Conservation (phyloP, 352 stramenopile species). For the Pseudoperonospora humuli region DNA sequence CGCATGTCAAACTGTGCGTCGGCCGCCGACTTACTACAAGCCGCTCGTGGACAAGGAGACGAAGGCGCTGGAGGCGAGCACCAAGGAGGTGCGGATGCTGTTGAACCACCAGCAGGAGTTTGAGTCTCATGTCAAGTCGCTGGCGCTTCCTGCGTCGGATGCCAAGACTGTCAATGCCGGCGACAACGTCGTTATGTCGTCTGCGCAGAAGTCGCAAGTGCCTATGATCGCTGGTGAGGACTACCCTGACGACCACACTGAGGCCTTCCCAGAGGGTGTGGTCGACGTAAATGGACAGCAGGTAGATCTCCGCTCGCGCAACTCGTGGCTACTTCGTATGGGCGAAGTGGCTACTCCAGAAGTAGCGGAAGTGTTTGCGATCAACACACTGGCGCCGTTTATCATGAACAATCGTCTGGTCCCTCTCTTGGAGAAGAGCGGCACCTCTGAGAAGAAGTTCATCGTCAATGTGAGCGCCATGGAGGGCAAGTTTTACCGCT, state of each 20-base stretch:
- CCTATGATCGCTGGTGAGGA: slow-evolving; percentile 69
- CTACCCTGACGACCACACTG: slow-evolving; percentile 45
- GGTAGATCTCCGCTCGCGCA: slow-evolving; percentile 90
- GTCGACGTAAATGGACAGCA: slow-evolving; percentile 95
- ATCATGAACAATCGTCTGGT: slow-evolving; percentile 93
- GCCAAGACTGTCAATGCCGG: slow-evolving; percentile 8
- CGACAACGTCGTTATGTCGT: slow-evolving; percentile 46
- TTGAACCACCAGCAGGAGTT: slow-evolving; percentile 81
- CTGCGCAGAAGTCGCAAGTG: slow-evolving; percentile 77
- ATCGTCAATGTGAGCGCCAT: slow-evolving; percentile 97
- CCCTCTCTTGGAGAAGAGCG: slow-evolving; percentile 75
- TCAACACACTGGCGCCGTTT: slow-evolving; percentile 96
- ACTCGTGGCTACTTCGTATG: slow-evolving; percentile 94
- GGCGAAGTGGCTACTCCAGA: slow-evolving; percentile 87
- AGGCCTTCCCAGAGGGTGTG: slow-evolving; percentile 62
- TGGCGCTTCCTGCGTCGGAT: slow-evolving; percentile 36
- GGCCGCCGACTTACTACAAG: slow-evolving; percentile 91
- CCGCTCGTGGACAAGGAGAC: slow-evolving; percentile 85
- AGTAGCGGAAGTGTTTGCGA: slow-evolving; percentile 84
- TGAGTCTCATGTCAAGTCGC: slow-evolving; percentile 51
- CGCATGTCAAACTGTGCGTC: slow-evolving; percentile 94
- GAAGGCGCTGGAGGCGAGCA: slow-evolving; percentile 44
- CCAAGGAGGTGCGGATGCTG: slow-evolving; percentile 49
- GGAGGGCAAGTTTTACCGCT: slow-evolving; percentile 97
- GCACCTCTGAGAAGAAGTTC: slow-evolving; percentile 70